Evolutionary conservation across 495 filamentous ascomycete species (phyloP).

Genomic region (Trypethelium eluteriae): DNA sequence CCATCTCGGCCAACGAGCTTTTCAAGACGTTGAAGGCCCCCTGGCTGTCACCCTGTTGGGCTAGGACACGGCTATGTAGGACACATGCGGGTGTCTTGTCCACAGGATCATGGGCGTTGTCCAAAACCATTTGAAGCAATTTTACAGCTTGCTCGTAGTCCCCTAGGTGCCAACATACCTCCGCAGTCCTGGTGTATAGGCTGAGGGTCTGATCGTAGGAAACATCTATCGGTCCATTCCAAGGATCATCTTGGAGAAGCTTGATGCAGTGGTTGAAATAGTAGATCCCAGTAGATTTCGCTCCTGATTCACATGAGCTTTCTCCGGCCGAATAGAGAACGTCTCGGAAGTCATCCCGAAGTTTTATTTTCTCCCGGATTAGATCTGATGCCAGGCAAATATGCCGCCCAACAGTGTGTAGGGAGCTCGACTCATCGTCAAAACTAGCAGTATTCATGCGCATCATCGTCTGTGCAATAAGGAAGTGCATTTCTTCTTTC

Average conservation of each 20-base stretch:
- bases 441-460: neutral
- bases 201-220: conserved; percentile 78
- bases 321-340: conserved; percentile 69
- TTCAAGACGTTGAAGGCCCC: conserved; percentile 61
- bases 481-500: conserved; percentile 74
- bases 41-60: conserved; percentile 60
- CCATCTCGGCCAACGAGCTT: conserved; percentile 59
- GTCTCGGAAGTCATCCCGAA: conserved; percentile 58
- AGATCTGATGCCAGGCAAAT: conserved; percentile 64
- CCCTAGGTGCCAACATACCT: conserved; percentile 70
- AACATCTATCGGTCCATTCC: conserved; percentile 57
- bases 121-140: conserved; percentile 57
- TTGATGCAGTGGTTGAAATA: conserved; percentile 68
- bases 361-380: conserved; percentile 54
- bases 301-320: conserved; percentile 68
- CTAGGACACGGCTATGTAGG: conserved; percentile 65
- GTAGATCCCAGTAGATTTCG: conserved; percentile 65
- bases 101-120: conserved; percentile 54
- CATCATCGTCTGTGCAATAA: conserved; percentile 70
- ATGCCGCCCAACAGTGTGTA: conserved; percentile 67
- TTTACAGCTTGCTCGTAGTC: conserved; percentile 55
- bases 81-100: conserved; percentile 76
- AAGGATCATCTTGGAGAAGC: conserved; percentile 71
- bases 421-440: conserved; percentile 25
- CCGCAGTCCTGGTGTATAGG: conserved; percentile 66